These are phyloP conservation scores for Stephania japonica DNA, from an alignment of 164 flowering plant species.

Conservation along the genomic window DNA sequence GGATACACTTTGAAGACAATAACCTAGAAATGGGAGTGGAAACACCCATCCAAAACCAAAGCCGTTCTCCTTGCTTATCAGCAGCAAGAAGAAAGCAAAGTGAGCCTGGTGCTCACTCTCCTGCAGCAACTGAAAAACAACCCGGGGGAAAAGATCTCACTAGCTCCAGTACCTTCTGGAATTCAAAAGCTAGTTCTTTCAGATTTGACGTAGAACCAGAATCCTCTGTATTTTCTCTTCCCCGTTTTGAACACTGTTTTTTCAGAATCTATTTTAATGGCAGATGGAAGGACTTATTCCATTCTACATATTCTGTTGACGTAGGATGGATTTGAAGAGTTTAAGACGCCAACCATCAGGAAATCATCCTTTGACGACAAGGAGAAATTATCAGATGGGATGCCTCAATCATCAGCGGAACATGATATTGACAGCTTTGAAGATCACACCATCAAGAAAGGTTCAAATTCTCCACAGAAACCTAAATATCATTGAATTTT, in stretches of 20 bases:
- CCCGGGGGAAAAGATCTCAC: constrained; percentile 21
- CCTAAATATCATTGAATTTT: no score
- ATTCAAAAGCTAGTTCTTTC: constrained; percentile 21
- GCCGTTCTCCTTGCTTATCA: constrained; percentile 15
- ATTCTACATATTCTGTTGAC: constrained; percentile 28
- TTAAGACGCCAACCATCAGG: constrained; percentile 23
- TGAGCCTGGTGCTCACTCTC: constrained; percentile 17
- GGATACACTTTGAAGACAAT: constrained; percentile 23
- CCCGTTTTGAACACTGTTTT: background rate
- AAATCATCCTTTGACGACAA: constrained; percentile 19
- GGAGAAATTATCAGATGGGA: constrained; percentile 21
- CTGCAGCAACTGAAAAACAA: constrained; percentile 22
- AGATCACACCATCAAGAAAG: constrained; percentile 24
- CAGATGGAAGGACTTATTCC: background rate
- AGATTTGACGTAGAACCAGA: constrained; percentile 19
- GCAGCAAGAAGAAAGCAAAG: constrained; percentile 19
- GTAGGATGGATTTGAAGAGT: constrained; percentile 40
- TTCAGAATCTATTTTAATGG: background rate
- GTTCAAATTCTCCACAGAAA: constrained; percentile 5
- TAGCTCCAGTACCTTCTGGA: constrained; percentile 25
- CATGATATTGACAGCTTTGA: constrained; percentile 31
- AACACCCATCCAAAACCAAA: constrained; percentile 22
- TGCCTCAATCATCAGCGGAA: constrained; percentile 26
- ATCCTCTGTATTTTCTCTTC: constrained; percentile 51
- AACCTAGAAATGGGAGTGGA: constrained; percentile 36